Percentiles rank a stretch among this genome's conserved stretches.
phyloP scores from a whole-genome alignment of 257 asterid genomes.

The Solanum ahanhuiri region DNA sequence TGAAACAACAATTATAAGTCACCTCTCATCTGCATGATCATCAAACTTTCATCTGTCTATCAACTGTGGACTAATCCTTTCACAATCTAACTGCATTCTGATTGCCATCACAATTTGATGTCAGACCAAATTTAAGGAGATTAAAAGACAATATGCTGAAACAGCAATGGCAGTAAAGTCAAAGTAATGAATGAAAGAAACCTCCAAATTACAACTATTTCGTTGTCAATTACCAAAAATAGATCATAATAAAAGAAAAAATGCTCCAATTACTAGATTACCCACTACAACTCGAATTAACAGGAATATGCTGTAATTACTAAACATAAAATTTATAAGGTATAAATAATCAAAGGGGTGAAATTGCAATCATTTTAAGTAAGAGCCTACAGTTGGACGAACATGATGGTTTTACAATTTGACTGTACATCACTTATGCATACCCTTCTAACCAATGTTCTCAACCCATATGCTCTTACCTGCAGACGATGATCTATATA shows the following conservation, averaged over 20 bases:
- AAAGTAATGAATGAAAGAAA: background rate
- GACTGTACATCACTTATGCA: background rate
- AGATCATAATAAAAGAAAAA: background rate
- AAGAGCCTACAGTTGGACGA: background rate
- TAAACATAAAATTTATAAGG: background rate
- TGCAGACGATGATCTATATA: conserved; percentile 45
- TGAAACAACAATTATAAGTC: background rate
- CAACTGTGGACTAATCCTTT: background rate
- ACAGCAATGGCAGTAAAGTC: background rate
- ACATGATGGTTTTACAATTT: background rate
- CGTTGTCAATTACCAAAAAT: background rate
- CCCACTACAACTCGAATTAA: background rate
- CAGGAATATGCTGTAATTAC: background rate
- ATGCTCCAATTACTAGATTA: background rate
- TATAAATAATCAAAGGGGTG: background rate
- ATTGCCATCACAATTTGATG: background rate
- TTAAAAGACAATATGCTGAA: background rate
- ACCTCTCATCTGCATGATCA: background rate
- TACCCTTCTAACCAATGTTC: background rate
- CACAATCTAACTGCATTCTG: background rate
- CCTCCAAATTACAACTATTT: background rate
- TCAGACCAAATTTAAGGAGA: background rate
- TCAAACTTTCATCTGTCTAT: background rate
- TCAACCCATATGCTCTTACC: conserved; percentile 26
- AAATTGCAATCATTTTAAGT: background rate